Conservation (phyloP, 768 basidiomycete species). For the Suillus americanus region DNA sequence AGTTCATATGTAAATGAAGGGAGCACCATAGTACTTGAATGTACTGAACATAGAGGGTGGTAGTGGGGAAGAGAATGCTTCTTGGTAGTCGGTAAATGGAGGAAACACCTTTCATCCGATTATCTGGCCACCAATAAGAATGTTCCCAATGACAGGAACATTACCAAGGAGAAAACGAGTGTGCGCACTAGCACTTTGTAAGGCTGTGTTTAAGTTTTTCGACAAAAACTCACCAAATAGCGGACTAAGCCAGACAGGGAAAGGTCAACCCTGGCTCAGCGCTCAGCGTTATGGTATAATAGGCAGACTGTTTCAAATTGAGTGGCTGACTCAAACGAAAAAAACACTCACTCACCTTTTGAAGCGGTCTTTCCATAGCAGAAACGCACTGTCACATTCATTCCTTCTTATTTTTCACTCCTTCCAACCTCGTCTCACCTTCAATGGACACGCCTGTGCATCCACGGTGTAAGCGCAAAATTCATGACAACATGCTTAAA, state of each 20-base stretch:
- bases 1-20: slow-evolving; percentile 74
- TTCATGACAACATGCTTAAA: background rate
- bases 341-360: background rate
- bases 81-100: slow-evolving; percentile 71
- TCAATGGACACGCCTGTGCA: background rate
- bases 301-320: background rate
- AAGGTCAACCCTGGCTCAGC: background rate
- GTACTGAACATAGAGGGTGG: slow-evolving; percentile 39
- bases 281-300: background rate
- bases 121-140: background rate
- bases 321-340: background rate
- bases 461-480: background rate
- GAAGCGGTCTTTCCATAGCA: background rate
- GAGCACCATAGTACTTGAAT: no score
- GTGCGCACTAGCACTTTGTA: background rate
- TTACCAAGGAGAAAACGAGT: background rate
- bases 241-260: background rate
- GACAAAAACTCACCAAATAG: background rate
- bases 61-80: slow-evolving; percentile 60
- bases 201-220: no score
- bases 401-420: background rate
- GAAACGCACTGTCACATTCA: background rate
- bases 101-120: slow-evolving; percentile 61
- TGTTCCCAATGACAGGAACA: background rate
- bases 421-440: background rate